Evolutionary conservation across 2,329 filamentous ascomycete genomes (phyloP), one percentile per base, ranked within the genome.

Genomic region (Microdochium bolleyi): DNA sequence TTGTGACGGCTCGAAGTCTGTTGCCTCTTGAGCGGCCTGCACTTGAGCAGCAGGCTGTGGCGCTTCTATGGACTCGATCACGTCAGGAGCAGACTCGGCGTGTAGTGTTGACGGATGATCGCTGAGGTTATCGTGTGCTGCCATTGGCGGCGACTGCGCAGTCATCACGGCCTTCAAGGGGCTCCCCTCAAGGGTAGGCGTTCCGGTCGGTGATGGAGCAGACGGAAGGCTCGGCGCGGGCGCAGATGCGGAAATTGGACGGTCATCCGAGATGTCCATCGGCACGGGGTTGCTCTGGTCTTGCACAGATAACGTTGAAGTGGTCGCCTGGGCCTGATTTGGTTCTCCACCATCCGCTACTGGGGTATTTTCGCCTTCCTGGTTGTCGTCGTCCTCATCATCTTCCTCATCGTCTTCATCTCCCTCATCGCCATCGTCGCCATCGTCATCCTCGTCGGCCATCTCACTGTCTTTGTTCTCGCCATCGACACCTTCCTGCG

Each of bases 151-250:
- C 10, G 77, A 78, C 10, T 68, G 70, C 16, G 49, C 54, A 32
- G 77, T 54, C 25, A 76, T 65, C 34, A 79, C 75, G 49, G 79
- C 76, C 64, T 79, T 79, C 21, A 80, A 62, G 1, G 77, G 77
- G 51, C 77, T 81, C 2, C 77, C 77, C 56, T 78, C 77, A 2
- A 70, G 58, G 55, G 9, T 8, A 7, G 37, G 16, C 13, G 16
- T 11, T 11, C 19, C 19, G n/a, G n/a, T 19, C 8, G 8, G 61
- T 21, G 16, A 22, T 22, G 41, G 16, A 7, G 41, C 3, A 5
- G 69, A 67, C 2, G 70, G 65, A 0, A 59, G 53, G 22, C 58
- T 52, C 30, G 60, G 52, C 27, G 56, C 56, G 16, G 56, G 60
- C 57, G 48, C 64, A 34, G 50, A 69, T 55, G 62, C 53, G 24